Conservation (phyloP, 345 rosid genomes). For the Rhizophora mangle region DNA sequence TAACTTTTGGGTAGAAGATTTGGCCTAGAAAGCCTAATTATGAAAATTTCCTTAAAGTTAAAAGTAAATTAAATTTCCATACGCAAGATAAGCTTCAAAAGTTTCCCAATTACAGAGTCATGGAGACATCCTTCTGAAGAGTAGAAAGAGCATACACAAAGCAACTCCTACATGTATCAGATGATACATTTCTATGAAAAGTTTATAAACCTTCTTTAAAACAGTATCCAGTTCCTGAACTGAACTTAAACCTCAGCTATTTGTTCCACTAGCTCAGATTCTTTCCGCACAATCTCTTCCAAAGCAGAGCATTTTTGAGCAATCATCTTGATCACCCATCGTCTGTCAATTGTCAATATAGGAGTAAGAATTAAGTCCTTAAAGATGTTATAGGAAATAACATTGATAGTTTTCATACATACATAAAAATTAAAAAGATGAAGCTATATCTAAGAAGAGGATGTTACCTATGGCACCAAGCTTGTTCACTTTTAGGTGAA, state of each 20-base stretch:
- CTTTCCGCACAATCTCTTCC: constrained; percentile 57
- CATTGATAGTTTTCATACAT: not conserved
- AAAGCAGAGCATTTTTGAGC: constrained; percentile 42
- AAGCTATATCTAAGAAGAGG: constrained; percentile 5
- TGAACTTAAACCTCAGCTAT: constrained; percentile 79
- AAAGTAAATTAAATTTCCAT: not conserved
- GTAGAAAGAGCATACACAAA: constrained; percentile 9
- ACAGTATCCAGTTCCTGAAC: constrained; percentile 45
- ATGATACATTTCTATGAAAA: constrained; percentile 19
- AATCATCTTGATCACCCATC: constrained; percentile 81
- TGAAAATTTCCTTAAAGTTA: not conserved
- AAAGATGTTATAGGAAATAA: constrained; percentile 1
- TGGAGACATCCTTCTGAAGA: not conserved
- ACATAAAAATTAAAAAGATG: not conserved
- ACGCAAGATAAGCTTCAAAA: not conserved
- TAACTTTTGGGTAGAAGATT: no score
- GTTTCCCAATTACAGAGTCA: not conserved
- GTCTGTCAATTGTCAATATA: constrained; percentile 43
- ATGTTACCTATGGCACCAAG: constrained; percentile 87
- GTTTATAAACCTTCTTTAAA: constrained; percentile 48
- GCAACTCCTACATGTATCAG: constrained; percentile 9
- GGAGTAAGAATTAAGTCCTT: constrained; percentile 3
- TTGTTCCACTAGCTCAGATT: constrained; percentile 81
- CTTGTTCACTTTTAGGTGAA: constrained; percentile 87
- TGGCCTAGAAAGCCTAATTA: not conserved